phyloP scores from a whole-genome alignment of 257 asterid species.

The Fraxinus quadrangulata region DNA sequence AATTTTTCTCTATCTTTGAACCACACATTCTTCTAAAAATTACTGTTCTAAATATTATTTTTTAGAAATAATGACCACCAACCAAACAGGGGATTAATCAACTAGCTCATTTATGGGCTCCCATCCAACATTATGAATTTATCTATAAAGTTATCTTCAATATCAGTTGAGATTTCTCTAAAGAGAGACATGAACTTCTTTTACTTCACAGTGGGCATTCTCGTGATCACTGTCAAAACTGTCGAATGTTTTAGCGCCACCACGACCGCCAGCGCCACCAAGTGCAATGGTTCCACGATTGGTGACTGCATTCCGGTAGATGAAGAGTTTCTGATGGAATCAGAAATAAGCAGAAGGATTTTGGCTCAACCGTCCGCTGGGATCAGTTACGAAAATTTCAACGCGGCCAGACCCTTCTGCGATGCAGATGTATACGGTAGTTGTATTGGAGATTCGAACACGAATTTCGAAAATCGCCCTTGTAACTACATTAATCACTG shows the following conservation, averaged over 20 bases:
- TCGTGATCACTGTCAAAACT: neutral
- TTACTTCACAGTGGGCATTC: neutral
- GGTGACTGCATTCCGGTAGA: constrained; percentile 17
- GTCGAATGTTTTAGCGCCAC: neutral
- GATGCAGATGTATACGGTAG: neutral
- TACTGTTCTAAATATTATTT: too few relatives aligned
- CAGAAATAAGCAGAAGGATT: constrained; percentile 25
- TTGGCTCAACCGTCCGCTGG: neutral
- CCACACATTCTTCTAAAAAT: too few relatives aligned
- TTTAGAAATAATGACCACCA: too few relatives aligned
- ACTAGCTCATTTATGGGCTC: neutral
- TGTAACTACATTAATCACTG: neutral
- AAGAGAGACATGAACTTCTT: neutral
- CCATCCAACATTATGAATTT: neutral
- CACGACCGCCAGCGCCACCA: neutral
- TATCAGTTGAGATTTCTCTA: neutral
- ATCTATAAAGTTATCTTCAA: neutral
- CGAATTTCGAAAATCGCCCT: neutral
- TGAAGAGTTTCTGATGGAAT: constrained; percentile 31
- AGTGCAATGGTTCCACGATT: constrained; percentile 19
- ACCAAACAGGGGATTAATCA: too few relatives aligned
- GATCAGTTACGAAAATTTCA: neutral
- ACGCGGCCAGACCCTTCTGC: neutral
- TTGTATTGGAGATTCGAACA: neutral
- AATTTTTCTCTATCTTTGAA: too few relatives aligned